Evolutionary conservation across 805 yeast genomes (phyloP).

Genomic region (Metschnikowia kofuensis): DNA sequence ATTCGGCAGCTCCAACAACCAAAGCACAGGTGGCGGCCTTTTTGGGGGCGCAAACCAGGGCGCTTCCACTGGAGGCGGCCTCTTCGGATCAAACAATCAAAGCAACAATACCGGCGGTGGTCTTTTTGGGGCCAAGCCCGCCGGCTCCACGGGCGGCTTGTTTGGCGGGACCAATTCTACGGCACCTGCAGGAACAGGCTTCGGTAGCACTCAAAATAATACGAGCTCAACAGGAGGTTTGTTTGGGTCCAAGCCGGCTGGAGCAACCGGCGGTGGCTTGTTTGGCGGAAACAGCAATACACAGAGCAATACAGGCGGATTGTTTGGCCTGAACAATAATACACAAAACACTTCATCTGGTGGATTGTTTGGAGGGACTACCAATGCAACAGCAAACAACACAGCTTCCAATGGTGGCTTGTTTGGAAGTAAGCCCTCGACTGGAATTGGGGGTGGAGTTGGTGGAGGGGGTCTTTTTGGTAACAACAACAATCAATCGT

Average conservation of each 20-base stretch:
- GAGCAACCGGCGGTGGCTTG: conserved; percentile 21
- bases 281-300: conserved; percentile 15
- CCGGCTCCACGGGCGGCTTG: conserved; percentile 13
- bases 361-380: conserved; percentile 31
- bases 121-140: conserved; percentile 26
- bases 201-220: conserved; percentile 18
- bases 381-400: conserved; percentile 15
- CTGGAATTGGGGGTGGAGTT: conserved; percentile 8
- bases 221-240: conserved; percentile 27
- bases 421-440: conserved; percentile 15
- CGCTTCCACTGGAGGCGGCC: conserved; percentile 16
- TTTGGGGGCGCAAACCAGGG: conserved; percentile 20
- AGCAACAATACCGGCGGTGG: conserved; percentile 27
- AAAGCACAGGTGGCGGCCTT: conserved; percentile 17
- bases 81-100: conserved; percentile 15
- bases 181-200: conserved; percentile 9
- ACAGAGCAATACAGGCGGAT: conserved; percentile 25
- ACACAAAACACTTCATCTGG: conserved; percentile 11
- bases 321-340: conserved; percentile 36
- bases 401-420: conserved; percentile 18
- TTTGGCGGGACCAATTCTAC: conserved; percentile 15
- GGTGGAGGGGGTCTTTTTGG: conserved; percentile 21
- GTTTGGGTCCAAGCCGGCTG: conserved; percentile 25
- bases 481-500: conserved; percentile 9
- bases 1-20: conserved; percentile 11